Percentiles rank a stretch among this genome's conserved stretches.
These are phyloP conservation scores for Colletotrichum euphorbiae DNA, from an alignment of 2,329 filamentous ascomycete genomes.

Conservation along the genomic window DNA sequence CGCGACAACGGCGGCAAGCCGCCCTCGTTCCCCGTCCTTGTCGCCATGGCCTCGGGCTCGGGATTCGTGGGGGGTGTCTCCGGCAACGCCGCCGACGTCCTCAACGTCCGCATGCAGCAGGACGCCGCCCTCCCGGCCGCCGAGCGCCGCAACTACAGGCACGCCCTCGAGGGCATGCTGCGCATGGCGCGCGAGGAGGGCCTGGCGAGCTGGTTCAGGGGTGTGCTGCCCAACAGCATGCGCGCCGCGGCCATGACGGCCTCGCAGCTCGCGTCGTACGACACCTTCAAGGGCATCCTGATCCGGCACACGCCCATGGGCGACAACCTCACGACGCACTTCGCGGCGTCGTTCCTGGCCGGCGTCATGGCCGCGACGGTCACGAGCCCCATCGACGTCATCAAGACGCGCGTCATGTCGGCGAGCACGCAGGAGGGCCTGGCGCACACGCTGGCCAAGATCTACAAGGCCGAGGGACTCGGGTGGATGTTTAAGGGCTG, in stretches of 20 bases:
- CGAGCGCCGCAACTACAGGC: conserved; percentile 86
- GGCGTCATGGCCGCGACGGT: conserved; percentile 87
- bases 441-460: conserved; percentile 70
- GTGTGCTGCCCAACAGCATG: conserved; percentile 84
- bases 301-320: conserved; percentile 74
- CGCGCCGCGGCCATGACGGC: conserved; percentile 91
- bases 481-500: conserved; percentile 91
- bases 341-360: conserved; percentile 80
- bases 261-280: conserved; percentile 85
- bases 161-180: conserved; percentile 87
- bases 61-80: conserved; percentile 90
- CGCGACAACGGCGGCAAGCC: conserved; percentile 47
- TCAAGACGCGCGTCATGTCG: conserved; percentile 91
- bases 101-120: conserved; percentile 99
- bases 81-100: conserved; percentile 94
- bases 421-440: conserved; percentile 66
- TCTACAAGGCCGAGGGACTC: conserved; percentile 77
- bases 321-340: conserved; percentile 81
- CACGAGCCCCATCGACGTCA: conserved; percentile 87
- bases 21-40: conserved; percentile 80
- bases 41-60: conserved; percentile 84
- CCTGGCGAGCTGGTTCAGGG: conserved; percentile 79
- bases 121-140: conserved; percentile 79
- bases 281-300: conserved; percentile 80
- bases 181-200: conserved; percentile 93